Evolutionary conservation across 2,329 filamentous ascomycete species (phyloP).

Genomic region (Epichloe sylvatica): DNA sequence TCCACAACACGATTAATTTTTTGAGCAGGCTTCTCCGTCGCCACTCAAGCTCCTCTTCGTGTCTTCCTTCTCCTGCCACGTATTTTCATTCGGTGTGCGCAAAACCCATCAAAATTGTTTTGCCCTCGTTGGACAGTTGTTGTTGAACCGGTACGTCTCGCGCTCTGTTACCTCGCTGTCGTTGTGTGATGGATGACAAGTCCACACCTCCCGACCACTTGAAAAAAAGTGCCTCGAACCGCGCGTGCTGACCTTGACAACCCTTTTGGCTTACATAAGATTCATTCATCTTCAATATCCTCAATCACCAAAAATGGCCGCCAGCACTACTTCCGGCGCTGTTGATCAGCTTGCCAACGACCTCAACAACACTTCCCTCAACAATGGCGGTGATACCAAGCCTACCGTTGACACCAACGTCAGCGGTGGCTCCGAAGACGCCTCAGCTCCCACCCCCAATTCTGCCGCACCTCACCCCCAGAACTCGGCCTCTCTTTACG

Average conservation of each 20-base stretch:
- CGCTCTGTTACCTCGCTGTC: not conserved
- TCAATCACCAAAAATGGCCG: conserved; percentile 39
- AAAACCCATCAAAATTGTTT: not conserved
- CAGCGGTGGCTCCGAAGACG: conserved; percentile 37
- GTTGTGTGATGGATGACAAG: conserved; percentile 3
- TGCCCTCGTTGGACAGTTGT: not conserved
- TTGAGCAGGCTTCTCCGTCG: conserved; percentile 7
- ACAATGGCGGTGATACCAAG: conserved; percentile 52
- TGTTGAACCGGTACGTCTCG: conserved; percentile 3
- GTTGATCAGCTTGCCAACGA: conserved; percentile 73
- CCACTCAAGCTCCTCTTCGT: conserved; percentile 1
- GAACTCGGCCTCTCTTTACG: conserved; percentile 95
- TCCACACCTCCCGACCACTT: not conserved
- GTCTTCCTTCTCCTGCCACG: conserved; percentile 2
- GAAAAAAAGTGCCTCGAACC: not conserved
- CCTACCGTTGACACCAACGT: conserved; percentile 65
- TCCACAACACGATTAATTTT: conserved; percentile 6
- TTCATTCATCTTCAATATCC: conserved; percentile 5
- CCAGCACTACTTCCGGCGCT: conserved; percentile 43
- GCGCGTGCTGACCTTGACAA: conserved; percentile 1
- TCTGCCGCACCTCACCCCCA: conserved; percentile 67
- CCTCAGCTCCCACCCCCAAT: conserved; percentile 55
- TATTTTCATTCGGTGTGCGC: conserved; percentile 1
- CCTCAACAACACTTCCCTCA: conserved; percentile 56
- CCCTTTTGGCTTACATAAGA: not conserved